Conservation (phyloP, 805 yeast species). For the Grigorovia jiainica region DNA sequence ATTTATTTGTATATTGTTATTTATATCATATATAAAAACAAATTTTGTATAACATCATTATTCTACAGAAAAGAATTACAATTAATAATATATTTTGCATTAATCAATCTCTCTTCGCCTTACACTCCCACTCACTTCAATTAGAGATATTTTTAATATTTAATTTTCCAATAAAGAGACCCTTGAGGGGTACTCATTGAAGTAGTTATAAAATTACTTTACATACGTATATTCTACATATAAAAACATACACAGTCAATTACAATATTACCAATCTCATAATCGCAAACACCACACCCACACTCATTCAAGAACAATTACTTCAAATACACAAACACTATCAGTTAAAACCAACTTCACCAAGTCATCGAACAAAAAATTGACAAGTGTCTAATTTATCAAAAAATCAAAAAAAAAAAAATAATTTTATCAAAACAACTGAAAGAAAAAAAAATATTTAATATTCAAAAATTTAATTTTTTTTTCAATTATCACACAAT, state of each 20-base stretch:
- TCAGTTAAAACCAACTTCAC: too few relatives aligned
- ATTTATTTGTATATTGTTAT: neutral
- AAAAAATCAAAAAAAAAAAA: neutral
- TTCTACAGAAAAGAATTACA: neutral
- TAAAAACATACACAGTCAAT: too few relatives aligned
- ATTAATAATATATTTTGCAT: neutral
- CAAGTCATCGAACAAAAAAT: too few relatives aligned
- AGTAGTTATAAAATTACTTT: too few relatives aligned
- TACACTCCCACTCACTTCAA: neutral
- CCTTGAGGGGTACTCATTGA: too few relatives aligned
- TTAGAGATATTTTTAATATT: neutral
- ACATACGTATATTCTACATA: too few relatives aligned
- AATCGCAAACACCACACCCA: too few relatives aligned
- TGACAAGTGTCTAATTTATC: neutral
- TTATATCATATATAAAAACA: neutral
- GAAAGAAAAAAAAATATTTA: neutral
- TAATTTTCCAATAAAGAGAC: slow-evolving; percentile 16
- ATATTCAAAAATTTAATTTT: neutral
- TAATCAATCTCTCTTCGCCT: neutral
- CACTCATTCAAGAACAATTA: too few relatives aligned
- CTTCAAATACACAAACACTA: too few relatives aligned
- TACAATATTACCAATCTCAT: too few relatives aligned
- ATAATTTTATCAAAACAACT: neutral
- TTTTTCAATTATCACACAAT: too few relatives aligned
- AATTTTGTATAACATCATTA: neutral